Conservation (phyloP, 345 rosid species). For the Brassica incana region DNA sequence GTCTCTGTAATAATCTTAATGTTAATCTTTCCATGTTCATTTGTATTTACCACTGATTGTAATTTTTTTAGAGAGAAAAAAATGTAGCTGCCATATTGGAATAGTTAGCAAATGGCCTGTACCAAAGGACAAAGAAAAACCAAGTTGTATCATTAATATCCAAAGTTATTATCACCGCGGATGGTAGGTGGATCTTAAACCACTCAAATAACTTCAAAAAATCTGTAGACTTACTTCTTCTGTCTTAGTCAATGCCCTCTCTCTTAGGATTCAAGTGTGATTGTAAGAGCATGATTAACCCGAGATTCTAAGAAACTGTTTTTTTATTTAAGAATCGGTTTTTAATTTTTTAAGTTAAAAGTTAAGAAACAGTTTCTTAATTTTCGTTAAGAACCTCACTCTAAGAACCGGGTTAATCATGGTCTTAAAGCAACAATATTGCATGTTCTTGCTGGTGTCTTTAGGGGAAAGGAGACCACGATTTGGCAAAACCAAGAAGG, state of each 20-base stretch:
- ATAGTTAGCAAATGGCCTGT: neutral
- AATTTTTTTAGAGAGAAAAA: neutral
- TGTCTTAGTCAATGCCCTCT: neutral
- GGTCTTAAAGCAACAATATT: no score
- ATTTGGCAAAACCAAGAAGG: no score
- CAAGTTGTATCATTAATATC: neutral
- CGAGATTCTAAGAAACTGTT: no score
- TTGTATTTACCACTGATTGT: neutral
- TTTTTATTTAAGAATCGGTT: no score
- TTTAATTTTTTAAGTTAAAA: no score
- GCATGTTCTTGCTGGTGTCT: no score
- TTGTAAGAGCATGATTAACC: neutral
- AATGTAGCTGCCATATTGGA: neutral
- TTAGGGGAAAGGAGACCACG: no score
- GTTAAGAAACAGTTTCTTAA: no score
- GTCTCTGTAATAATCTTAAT: conserved; percentile 51
- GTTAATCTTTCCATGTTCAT: neutral
- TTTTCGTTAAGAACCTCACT: no score
- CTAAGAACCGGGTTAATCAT: no score
- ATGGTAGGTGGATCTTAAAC: neutral
- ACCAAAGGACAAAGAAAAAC: neutral
- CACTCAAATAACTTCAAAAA: neutral
- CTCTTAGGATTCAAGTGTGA: neutral
- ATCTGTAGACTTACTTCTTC: neutral
- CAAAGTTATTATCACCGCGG: neutral